Base-by-base conservation (phyloP, 805 yeast species). In the Teunomyces pallodes region DNA sequence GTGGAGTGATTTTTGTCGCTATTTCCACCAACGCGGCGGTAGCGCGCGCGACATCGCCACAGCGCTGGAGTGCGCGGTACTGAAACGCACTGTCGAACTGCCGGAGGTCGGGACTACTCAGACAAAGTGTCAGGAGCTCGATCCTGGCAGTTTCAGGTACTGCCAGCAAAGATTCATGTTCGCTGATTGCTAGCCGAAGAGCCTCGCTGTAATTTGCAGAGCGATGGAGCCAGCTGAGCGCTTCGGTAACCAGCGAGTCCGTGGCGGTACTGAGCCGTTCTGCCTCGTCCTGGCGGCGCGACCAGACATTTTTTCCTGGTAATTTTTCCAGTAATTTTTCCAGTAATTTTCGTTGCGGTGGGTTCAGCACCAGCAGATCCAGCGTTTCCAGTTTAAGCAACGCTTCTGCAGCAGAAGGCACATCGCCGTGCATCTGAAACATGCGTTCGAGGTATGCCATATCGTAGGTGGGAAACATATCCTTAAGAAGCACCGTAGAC, bases 391-490 rank as follows among this genome's bases (percentile, higher is more conserved):
- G 36, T 12, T 9, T n/a, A 8, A 38, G 27, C 12, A 38, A 10
- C 3, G 27, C 7, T n/a, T 38, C 41, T 20, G 41, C 27, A n/a
- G 41, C 30, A 4, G 30, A 9, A n/a, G 27, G 14, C 7, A 38
- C 41, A 14, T 38, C 17, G 20, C 30, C 30, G 8, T 13, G 26
- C 8, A 26, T 13, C 36, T 4, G 27, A 2, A n/a, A 36, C 14
- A 30, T 16, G 12, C 12, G 35, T 5, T 29, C 35, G 28, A 20
- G 41, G 50, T 16, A 12, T n/a, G 13, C 17, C 41, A 38, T 36
- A 2, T 70, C 66, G 2, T 68, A 50, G 12, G 70, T 58, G 0
- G 85, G 84, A 49, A 82, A 80, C 62, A 81, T 70, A 10, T 70
- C 74, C 42, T 58, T 54, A 28, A 77, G 54, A 27, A 58, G 60